Conservation (phyloP, 2,329 filamentous ascomycete species). For the Colletotrichum sp. region DNA sequence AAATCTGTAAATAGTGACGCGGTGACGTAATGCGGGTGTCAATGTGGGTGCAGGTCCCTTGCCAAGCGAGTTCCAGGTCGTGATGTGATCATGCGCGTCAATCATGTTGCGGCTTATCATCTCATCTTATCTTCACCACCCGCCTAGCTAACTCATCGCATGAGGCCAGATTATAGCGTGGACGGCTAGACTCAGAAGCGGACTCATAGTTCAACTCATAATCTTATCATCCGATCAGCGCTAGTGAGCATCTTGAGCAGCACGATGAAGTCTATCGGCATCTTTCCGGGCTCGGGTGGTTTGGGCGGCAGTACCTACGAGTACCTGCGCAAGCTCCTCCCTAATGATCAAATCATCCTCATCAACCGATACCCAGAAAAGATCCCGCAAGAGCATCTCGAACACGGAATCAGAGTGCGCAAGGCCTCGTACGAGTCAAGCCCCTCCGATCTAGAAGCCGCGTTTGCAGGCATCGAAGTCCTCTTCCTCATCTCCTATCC, state of each 20-base stretch:
- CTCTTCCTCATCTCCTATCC: constrained; percentile 63
- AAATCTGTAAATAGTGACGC: not conserved
- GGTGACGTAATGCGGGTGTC: constrained; percentile 18
- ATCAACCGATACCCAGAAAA: constrained; percentile 51
- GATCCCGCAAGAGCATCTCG: constrained; percentile 38
- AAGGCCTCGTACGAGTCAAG: constrained; percentile 55
- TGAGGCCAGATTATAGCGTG: not conserved
- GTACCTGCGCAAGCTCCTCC: constrained; percentile 49
- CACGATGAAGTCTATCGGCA: constrained; percentile 41
- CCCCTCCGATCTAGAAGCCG: constrained; percentile 45
- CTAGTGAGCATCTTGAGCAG: not conserved
- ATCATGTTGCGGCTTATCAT: not conserved
- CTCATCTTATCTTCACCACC: not conserved
- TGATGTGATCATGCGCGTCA: constrained; percentile 13
- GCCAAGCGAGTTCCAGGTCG: constrained; percentile 1
- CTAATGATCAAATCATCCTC: constrained; percentile 50
- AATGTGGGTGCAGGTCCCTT: not conserved
- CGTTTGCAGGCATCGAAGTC: constrained; percentile 53
- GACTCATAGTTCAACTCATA: not conserved
- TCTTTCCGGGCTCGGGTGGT: constrained; percentile 58
- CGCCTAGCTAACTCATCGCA: not conserved
- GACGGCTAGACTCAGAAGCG: no score
- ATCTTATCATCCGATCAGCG: not conserved
- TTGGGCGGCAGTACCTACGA: constrained; percentile 55
- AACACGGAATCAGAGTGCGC: constrained; percentile 53